phyloP scores from a whole-genome alignment of 1,284 basidiomycete genomes.

The Ganoderma lucidum region DNA sequence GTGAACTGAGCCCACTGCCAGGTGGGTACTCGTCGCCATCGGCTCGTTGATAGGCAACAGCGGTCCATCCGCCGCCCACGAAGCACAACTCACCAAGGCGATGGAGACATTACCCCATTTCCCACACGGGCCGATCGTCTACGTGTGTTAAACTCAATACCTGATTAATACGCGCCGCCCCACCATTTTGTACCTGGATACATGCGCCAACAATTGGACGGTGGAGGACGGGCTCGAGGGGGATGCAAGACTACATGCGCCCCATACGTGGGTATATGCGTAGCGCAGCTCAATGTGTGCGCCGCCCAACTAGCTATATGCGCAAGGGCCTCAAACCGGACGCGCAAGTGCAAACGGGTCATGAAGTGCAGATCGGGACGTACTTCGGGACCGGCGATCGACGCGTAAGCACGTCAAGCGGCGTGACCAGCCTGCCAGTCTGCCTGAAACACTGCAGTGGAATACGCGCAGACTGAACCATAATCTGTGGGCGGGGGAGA shows the following conservation, averaged over 20 bases:
- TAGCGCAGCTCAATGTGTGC: neutral
- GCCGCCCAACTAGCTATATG: neutral
- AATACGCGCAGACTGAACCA: neutral
- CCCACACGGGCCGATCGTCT: neutral
- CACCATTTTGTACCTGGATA: neutral
- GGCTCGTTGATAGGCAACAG: neutral
- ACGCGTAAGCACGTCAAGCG: neutral
- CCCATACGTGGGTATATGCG: neutral
- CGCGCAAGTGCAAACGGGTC: neutral
- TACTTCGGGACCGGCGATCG: neutral
- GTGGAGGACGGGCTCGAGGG: neutral
- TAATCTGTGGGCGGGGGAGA: neutral
- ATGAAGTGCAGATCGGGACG: neutral
- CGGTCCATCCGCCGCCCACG: neutral
- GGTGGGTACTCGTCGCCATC: neutral
- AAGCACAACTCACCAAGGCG: neutral
- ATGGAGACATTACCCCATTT: neutral
- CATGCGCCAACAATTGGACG: neutral
- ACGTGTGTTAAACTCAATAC: neutral
- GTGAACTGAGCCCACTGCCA: neutral
- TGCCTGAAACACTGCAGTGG: neutral
- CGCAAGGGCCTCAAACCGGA: neutral
- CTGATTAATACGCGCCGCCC: neutral
- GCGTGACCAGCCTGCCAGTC: neutral
- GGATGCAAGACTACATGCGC: neutral